Percentiles rank a stretch among this genome's conserved stretches.
phyloP scores from a whole-genome alignment of 257 asterid genomes.

The Mentha longifolia region DNA sequence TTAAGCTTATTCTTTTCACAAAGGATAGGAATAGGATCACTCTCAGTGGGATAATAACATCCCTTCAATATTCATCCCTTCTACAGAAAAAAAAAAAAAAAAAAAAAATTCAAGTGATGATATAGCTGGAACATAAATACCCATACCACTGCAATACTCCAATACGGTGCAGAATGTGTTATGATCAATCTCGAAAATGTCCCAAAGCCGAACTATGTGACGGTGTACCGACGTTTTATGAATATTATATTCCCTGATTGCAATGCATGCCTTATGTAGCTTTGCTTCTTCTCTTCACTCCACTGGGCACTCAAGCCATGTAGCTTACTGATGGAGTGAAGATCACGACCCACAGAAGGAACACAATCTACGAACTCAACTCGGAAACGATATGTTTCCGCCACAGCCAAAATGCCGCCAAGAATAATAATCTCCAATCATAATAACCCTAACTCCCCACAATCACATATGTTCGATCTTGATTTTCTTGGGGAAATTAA shows the following conservation, averaged over 20 bases:
- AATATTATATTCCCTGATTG: conserved; percentile 98
- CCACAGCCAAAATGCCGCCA: too few relatives aligned
- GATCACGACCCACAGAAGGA: too few relatives aligned
- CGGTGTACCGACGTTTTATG: conserved; percentile 91
- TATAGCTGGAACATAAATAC: conserved; percentile 17
- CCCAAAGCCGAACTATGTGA: conserved; percentile 98
- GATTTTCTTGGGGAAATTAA: too few relatives aligned
- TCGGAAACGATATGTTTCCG: too few relatives aligned
- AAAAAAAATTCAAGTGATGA: conserved; percentile 12
- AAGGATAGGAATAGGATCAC: neutral
- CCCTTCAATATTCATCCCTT: neutral
- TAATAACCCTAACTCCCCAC: too few relatives aligned
- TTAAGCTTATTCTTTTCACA: conserved; percentile 14
- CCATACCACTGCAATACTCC: conserved; percentile 96
- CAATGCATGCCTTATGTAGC: conserved; percentile 95
- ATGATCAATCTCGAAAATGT: conserved; percentile 95
- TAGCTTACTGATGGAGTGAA: too few relatives aligned
- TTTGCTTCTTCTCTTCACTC: conserved; percentile 99
- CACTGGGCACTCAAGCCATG: conserved; percentile 97
- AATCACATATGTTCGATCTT: too few relatives aligned
- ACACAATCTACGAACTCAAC: too few relatives aligned
- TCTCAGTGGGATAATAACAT: neutral
- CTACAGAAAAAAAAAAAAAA: conserved; percentile 2
- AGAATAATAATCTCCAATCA: too few relatives aligned
- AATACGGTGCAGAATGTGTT: conserved; percentile 95